Conservation (phyloP, 352 stramenopile species). For the Pythium angustatum region DNA sequence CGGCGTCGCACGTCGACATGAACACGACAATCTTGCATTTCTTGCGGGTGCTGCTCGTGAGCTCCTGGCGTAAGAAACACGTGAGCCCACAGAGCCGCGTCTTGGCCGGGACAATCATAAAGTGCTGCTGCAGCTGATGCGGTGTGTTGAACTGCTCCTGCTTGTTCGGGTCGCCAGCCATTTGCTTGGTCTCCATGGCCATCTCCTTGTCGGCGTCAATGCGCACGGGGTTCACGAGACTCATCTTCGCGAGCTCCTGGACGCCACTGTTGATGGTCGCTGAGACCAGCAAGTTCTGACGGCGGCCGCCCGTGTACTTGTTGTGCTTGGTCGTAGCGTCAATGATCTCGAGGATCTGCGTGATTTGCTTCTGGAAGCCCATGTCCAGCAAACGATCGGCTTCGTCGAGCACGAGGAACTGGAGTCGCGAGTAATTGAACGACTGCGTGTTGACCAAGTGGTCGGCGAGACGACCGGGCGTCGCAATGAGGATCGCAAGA, state of each 20-base stretch:
- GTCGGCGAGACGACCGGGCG: slow-evolving; percentile 96
- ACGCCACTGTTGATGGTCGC: slow-evolving; percentile 89
- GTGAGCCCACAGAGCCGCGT: slow-evolving; percentile 91
- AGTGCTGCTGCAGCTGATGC: slow-evolving; percentile 94
- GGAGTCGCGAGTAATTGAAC: slow-evolving; percentile 89
- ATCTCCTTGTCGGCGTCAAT: slow-evolving; percentile 71
- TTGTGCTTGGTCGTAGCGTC: slow-evolving; percentile 72
- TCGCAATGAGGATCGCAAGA: slow-evolving; percentile 97
- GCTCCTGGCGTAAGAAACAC: slow-evolving; percentile 89
- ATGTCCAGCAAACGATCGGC: slow-evolving; percentile 99
- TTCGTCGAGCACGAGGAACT: slow-evolving; percentile 98
- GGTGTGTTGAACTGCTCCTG: slow-evolving; percentile 87
- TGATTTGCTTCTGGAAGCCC: slow-evolving; percentile 99
- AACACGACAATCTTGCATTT: slow-evolving; percentile 95
- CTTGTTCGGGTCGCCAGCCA: not conserved
- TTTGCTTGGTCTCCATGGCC: slow-evolving; percentile 7
- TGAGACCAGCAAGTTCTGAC: slow-evolving; percentile 86
- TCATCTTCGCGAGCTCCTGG: slow-evolving; percentile 81
- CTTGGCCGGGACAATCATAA: slow-evolving; percentile 95
- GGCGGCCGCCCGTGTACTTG: slow-evolving; percentile 32
- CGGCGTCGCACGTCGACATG: slow-evolving; percentile 95
- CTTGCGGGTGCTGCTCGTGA: slow-evolving; percentile 38
- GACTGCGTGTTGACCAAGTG: slow-evolving; percentile 94
- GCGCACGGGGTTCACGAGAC: slow-evolving; percentile 68
- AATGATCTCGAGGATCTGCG: slow-evolving; percentile 95